phyloP scores from a whole-genome alignment of 306 rosid species.

The Quercus mongolica region DNA sequence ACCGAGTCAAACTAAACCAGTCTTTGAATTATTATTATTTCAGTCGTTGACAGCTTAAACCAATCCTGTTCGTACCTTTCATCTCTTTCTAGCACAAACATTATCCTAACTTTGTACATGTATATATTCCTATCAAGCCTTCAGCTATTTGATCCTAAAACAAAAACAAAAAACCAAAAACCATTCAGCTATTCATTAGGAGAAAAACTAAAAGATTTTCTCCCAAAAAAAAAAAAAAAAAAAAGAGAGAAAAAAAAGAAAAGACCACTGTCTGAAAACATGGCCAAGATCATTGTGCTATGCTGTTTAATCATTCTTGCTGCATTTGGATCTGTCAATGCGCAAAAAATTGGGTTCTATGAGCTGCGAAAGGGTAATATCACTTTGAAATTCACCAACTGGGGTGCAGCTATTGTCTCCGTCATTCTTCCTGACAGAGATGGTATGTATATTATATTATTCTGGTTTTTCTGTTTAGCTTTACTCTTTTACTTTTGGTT shows the following conservation, averaged over 20 bases:
- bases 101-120: too few relatives aligned
- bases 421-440: slow-evolving; percentile 44
- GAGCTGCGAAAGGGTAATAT: slow-evolving; percentile 40
- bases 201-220: too few relatives aligned
- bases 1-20: background rate
- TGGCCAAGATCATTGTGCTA: slow-evolving; percentile 24
- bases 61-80: too few relatives aligned
- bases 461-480: background rate
- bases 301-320: slow-evolving; percentile 33
- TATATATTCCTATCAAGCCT: too few relatives aligned
- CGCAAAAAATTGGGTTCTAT: slow-evolving; percentile 23
- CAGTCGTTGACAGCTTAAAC: too few relatives aligned
- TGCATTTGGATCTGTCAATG: slow-evolving; percentile 32
- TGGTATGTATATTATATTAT: slow-evolving; percentile 28
- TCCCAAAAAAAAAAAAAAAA: too few relatives aligned
- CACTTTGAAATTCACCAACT: slow-evolving; percentile 49
- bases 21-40: too few relatives aligned
- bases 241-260: too few relatives aligned
- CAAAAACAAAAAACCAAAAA: too few relatives aligned
- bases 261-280: background rate
- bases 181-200: too few relatives aligned
- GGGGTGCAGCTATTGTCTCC: slow-evolving; percentile 59
- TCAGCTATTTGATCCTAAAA: too few relatives aligned
- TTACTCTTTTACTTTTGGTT: background rate
- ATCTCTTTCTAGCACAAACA: too few relatives aligned